Evolutionary conservation across 768 basidiomycete species (phyloP).

Genomic region (Vishniacozyma victoriae): DNA sequence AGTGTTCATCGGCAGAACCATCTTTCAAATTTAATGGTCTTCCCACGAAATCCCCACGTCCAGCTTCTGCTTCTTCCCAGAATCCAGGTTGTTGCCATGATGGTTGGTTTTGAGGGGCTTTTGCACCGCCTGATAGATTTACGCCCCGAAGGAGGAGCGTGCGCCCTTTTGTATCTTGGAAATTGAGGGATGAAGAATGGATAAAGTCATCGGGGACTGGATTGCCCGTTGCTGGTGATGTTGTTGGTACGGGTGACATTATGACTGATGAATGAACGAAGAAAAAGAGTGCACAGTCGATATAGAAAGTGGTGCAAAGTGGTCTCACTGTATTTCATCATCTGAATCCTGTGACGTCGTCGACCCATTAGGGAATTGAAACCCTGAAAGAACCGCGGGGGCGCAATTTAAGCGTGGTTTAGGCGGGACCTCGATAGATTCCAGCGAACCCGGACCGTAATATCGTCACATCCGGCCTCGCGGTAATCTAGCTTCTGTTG

Average conservation of each 20-base stretch:
- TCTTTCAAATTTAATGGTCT: constrained; percentile 80
- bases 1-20: constrained; percentile 53
- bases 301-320: background rate
- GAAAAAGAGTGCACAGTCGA: background rate
- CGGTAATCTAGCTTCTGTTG: too few species aligned
- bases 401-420: too few species aligned
- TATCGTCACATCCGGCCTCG: too few species aligned
- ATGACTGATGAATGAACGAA: background rate
- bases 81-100: constrained; percentile 68
- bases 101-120: constrained; percentile 68
- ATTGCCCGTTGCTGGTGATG: constrained; percentile 43
- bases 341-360: too few species aligned
- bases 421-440: too few species aligned
- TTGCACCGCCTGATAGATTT: constrained; percentile 84
- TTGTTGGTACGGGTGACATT: constrained; percentile 32
- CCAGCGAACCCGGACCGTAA: too few species aligned
- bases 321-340: too few species aligned
- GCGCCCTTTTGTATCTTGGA: constrained; percentile 36
- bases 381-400: too few species aligned
- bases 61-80: constrained; percentile 70
- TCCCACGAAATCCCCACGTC: constrained; percentile 63
- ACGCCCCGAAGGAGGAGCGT: constrained; percentile 78
- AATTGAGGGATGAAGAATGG: constrained; percentile 41
- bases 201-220: constrained; percentile 41
- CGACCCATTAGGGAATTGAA: too few species aligned